These are phyloP conservation scores for Syzygium aqueum DNA, from an alignment of 345 rosid species.

Conservation along the genomic window DNA sequence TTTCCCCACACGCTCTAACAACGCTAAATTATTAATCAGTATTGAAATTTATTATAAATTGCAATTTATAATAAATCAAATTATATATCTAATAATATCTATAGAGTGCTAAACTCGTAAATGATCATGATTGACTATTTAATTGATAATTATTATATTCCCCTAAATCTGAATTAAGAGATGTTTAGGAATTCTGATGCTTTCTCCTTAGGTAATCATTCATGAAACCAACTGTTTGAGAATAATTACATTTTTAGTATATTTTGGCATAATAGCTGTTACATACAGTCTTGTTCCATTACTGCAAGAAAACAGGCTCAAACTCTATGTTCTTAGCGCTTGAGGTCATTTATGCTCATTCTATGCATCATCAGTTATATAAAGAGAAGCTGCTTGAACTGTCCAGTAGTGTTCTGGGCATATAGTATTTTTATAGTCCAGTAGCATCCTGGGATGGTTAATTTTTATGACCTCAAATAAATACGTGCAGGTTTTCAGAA, in stretches of 20 bases:
- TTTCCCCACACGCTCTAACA: not conserved
- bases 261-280: not conserved
- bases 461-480: not conserved
- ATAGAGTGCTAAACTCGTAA: not conserved
- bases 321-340: not conserved
- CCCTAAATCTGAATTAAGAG: not conserved
- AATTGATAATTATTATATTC: not conserved
- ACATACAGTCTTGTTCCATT: not conserved
- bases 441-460: not conserved
- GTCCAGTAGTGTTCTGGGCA: not conserved
- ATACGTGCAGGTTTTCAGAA: slow-evolving; percentile 52
- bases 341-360: not conserved
- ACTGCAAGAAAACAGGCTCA: not conserved
- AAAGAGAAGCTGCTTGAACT: not conserved
- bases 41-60: not conserved
- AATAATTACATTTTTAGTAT: not conserved
- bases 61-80: not conserved
- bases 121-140: not conserved
- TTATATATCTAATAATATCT: not conserved
- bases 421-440: not conserved
- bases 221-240: not conserved
- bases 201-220: not conserved
- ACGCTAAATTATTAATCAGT: not conserved
- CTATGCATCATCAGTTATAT: not conserved
- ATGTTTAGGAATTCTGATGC: not conserved